Percentiles rank a stretch among this genome's conserved stretches.
These are phyloP conservation scores for Pichia sp. DNA, from an alignment of 1,139 yeast species.

Conservation along the genomic window DNA sequence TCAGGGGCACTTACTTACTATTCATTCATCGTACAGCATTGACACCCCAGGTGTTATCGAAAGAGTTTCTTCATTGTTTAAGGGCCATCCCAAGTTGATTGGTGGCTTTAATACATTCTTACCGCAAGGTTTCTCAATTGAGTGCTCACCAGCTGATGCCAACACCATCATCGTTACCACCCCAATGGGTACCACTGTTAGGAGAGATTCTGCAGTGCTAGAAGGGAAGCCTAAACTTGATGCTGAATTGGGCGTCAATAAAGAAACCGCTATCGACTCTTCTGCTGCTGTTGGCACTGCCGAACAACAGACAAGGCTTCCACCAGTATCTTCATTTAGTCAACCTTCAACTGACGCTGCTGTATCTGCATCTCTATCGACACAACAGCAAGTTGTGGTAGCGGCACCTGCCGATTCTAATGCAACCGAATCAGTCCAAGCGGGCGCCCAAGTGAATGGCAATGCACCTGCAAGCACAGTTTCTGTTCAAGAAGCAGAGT, in stretches of 20 bases:
- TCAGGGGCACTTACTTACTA: neutral
- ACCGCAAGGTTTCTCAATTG: constrained; percentile 95
- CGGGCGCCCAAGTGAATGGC: constrained; percentile 11
- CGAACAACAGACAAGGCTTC: neutral
- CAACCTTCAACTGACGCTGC: constrained; percentile 3
- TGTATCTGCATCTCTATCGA: too few relatives aligned
- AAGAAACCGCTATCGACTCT: too few relatives aligned
- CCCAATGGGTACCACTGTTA: constrained; percentile 81
- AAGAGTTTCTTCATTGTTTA: constrained; percentile 80
- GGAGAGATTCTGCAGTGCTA: constrained; percentile 40
- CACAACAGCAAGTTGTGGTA: too few relatives aligned
- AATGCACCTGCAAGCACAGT: neutral
- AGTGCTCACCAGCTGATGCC: constrained; percentile 90
- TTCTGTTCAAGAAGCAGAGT: constrained; percentile 10
- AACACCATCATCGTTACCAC: constrained; percentile 93
- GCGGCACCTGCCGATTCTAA: too few relatives aligned
- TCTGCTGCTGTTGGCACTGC: too few relatives aligned
- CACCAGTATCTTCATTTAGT: neutral
- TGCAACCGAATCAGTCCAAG: constrained; percentile 2
- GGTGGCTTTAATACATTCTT: constrained; percentile 96
- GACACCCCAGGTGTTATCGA: constrained; percentile 99
- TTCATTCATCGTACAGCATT: constrained; percentile 38
- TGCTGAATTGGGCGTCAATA: constrained; percentile 6
- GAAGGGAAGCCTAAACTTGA: neutral
- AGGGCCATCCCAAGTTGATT: constrained; percentile 87